A percentile compares a stretch with the other conserved stretches of the same genome.
These are phyloP conservation scores for Cymbopogon citratus DNA, from an alignment of 176 grass and related monocot species.

Conservation along the genomic window DNA sequence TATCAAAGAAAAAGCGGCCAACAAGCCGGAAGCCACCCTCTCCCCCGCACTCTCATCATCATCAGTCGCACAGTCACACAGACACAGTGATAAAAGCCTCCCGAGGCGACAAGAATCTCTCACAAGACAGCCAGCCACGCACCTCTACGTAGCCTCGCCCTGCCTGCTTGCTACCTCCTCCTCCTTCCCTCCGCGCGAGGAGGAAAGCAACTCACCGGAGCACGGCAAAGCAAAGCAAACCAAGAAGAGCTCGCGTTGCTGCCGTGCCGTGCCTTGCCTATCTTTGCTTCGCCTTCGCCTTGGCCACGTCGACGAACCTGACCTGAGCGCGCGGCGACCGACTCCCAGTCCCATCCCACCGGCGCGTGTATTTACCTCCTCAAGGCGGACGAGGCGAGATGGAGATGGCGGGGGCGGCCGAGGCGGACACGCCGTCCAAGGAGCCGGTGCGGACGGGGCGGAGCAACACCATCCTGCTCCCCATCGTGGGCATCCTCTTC, in stretches of 20 bases:
- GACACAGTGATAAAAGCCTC: slow-evolving; percentile 27
- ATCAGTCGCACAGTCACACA: too few species aligned
- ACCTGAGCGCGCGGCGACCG: not conserved
- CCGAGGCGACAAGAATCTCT: slow-evolving; percentile 32
- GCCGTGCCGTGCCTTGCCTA: not conserved
- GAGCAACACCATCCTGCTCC: slow-evolving; percentile 54
- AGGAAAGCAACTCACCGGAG: slow-evolving; percentile 9
- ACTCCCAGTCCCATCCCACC: not conserved
- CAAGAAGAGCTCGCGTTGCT: not conserved
- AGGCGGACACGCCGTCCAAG: slow-evolving; percentile 8
- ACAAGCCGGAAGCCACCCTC: not conserved
- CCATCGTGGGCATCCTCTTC: slow-evolving; percentile 48
- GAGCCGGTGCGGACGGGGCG: slow-evolving; percentile 30
- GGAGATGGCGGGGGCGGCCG: slow-evolving; percentile 8
- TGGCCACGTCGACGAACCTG: not conserved
- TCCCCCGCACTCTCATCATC: not conserved
- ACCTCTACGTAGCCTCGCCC: not conserved
- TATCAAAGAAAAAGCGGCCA: not conserved
- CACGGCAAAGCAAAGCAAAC: slow-evolving; percentile 29
- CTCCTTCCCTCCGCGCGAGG: not conserved
- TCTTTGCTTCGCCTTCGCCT: slow-evolving; percentile 21
- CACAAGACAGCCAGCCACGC: not conserved
- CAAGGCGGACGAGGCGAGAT: too few species aligned
- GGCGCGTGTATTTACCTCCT: not conserved
- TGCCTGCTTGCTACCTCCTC: too few species aligned